Base-by-base conservation (phyloP, 139 green algal species). In the Picochlorum sp. region DNA sequence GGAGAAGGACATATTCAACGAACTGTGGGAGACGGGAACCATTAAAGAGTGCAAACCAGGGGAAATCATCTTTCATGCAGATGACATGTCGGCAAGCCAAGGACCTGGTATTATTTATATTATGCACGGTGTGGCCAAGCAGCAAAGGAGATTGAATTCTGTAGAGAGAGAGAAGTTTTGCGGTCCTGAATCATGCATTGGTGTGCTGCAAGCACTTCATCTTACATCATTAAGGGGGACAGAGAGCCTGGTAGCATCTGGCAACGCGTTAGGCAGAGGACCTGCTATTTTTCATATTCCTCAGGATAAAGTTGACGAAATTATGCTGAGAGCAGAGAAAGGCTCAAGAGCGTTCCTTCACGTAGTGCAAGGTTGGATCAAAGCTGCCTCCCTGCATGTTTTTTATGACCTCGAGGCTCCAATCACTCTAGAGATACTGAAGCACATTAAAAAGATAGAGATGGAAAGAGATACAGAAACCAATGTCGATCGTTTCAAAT, bases 261-360 rank as follows among this genome's bases (percentile, higher is more conserved):
- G 83, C 68, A 93, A 92, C 68, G 72, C 75, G 1, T 67, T 94
- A 64, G 85, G 85, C 55, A 86, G 86, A 65, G 86, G 86, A 7
- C 85, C 86, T 13, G 66, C 90, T 15, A 60, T 94, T 21, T 94
- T 91, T 37, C 73, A 85, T 47, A 34, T 84, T 20, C 71, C 68
- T 23, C 69, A 77, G 61, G 28, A 30, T 4, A 68, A 51, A 65
- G 70, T 85, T 9, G 21, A 54, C 3, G 24, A 50, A 45, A 41
- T 76, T 15, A 34, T 51, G 21, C 44, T 49, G 44, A 31, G 15
- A 38, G 70, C 70, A 3, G 26, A 44, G 1, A 55, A 44, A 13
- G 70, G 70, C 0, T 56, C 67, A 56, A 16, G n/a, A 0, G 41
- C 1, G 2, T n/a, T 65, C 6, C 16, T 65, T 57, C 18, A 18